Evolutionary conservation across 495 filamentous ascomycete species (phyloP), one percentile per base, ranked within the genome.

Genomic region (Lasiosphaeria hispida): DNA sequence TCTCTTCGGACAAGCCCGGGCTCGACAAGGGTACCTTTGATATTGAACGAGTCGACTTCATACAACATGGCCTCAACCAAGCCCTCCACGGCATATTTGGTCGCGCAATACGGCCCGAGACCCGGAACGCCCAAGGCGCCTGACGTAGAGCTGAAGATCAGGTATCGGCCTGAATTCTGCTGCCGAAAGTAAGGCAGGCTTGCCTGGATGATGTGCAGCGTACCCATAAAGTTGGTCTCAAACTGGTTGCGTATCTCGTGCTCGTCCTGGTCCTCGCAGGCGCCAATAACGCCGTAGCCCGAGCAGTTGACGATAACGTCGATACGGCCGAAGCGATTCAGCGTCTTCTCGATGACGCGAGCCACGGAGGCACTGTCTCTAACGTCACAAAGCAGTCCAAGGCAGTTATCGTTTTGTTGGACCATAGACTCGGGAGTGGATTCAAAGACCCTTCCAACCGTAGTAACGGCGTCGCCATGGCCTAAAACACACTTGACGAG

Each of bases 181-280:
- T 85, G 80, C 18, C 94, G 85, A 69, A 97, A 96, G 76, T 96
- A 91, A 0, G 91, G 90, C 34, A 97, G 71, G 17, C 86, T 89
- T n/a, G 89, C 74, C 70, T 96, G 90, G 58, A 97, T 87, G 64
- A 98, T 97, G 69, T 97, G 87, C 58, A 97, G 68, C 0, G 91
- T 93, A 53, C 94, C 94, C 72, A 92, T 91, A 75, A 96, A 95
- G 69, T 98, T 98, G 34, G 92, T 97, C 73, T 93, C 89, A 72
- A 97, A 97, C 71, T 97, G 93, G 68, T 93, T 94, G 58, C 91
- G 87, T 60, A 98, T 86, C 63, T 97, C 93, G 70, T 89, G 86
- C 64, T 94, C 90, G 73, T 96, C 91, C 73, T 97, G 94, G 75
- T 97, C 94, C 74, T 98, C 94, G 74, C 91, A 96, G 2, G 93